Percentiles rank a stretch among this genome's conserved stretches.
phyloP scores from a whole-genome alignment of 805 yeast species.

The Blastobotrys parvus region DNA sequence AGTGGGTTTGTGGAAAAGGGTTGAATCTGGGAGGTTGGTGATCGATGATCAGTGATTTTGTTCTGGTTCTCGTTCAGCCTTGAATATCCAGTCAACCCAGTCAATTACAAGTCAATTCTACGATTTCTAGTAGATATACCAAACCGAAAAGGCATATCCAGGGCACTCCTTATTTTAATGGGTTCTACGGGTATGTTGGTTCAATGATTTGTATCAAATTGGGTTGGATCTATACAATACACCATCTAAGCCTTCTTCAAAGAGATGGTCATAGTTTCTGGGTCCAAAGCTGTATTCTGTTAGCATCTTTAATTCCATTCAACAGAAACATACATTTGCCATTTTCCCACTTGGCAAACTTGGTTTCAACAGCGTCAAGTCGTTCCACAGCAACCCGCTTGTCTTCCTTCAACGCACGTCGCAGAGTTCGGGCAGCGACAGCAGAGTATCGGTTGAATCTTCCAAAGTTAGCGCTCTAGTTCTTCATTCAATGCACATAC shows the following conservation, averaged over 20 bases:
- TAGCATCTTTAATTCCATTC: neutral
- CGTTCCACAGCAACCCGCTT: constrained; percentile 58
- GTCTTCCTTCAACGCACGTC: constrained; percentile 84
- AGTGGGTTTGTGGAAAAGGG: no score
- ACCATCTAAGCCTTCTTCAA: neutral
- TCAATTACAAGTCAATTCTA: no score
- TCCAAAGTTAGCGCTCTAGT: constrained; percentile 1
- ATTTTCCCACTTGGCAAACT: constrained; percentile 59
- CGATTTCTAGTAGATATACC: no score
- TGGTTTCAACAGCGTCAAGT: constrained; percentile 69
- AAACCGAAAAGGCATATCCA: no score
- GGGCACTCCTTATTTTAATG: no score
- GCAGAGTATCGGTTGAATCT: constrained; percentile 84
- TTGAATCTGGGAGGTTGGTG: no score
- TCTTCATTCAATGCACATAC: constrained; percentile 17
- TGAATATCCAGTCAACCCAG: no score
- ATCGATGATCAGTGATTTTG: no score
- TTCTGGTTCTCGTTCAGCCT: no score
- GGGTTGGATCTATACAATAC: no score
- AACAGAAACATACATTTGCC: constrained; percentile 37
- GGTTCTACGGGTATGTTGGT: no score
- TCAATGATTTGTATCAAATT: no score
- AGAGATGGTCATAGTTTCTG: neutral
- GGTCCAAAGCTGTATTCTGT: neutral
- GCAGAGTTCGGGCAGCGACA: constrained; percentile 81